Evolutionary conservation across 345 rosid genomes (phyloP), one percentile per base, ranked within the genome.

Genomic region (Murraya paniculata): DNA sequence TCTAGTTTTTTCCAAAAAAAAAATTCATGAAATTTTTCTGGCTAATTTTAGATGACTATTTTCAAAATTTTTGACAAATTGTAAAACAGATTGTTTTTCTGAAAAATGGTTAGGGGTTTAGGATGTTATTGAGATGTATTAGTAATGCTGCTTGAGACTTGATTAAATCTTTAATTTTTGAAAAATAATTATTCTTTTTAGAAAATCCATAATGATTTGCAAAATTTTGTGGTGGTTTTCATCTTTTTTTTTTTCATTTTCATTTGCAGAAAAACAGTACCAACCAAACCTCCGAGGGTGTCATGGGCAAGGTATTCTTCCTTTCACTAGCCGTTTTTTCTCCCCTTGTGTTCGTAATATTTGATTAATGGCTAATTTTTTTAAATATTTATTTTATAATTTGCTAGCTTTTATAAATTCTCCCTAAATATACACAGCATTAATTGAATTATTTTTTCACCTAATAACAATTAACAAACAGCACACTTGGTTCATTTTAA

Each of bases 231-330:
- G 7, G 66, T 76, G 4, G 16, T 71, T 50, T 59, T n/a, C 16
- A 11, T 5, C 61, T 30, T 68, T 65, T 45, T 64, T 58, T 68
- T 25, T 2, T 38, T 57, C 55, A 41, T 75, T 69, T 25, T 78
- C 41, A 30, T 73, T 58, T 69, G 8, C 81, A 84, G 90, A 85
- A 77, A 85, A 89, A 84, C 91, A 86, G 83, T 84, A 77, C 79
- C 89, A 84, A 25, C 85, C 84, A 35, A 50, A 77, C 79, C 72
- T 62, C 41, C 79, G 55, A 81, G 83, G 79, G 31, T 79, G 78
- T 74, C 84, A 78, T 79, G 79, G 84, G 83, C 91, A 74, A 87
- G 92, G 92, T 87, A 85, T 53, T 53, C 50, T 10, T 45, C 18
- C 11, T 13, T 11, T 45, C 16, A 3, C 5, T 2, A 45, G 18